Evolutionary conservation across 2,329 filamentous ascomycete species (phyloP).

Genomic region (Aspergillus japonicus): DNA sequence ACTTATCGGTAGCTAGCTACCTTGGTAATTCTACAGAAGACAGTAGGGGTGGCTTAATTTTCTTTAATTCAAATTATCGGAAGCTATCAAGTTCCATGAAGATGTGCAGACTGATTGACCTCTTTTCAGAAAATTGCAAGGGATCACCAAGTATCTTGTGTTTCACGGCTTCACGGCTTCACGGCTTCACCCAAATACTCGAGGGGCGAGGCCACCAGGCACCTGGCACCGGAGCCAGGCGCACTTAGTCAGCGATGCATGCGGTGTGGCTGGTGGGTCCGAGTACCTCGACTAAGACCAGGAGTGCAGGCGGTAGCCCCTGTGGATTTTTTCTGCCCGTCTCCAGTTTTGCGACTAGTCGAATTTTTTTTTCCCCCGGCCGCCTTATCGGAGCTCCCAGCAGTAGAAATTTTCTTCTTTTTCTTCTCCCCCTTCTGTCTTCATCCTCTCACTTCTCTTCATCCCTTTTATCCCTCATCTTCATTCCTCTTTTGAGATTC

Average conservation of each 20-base stretch:
- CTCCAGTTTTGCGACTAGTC: slow-evolving; percentile 21
- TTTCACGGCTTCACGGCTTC: no score
- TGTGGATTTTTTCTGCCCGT: slow-evolving; percentile 29
- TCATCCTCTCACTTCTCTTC: slow-evolving; percentile 10
- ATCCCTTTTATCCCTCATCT: slow-evolving; percentile 14
- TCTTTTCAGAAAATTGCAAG: no score
- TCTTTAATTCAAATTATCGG: no score
- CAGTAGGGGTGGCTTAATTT: no score
- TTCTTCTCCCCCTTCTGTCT: slow-evolving; percentile 17
- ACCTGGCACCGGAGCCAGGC: not conserved
- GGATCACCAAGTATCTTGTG: no score
- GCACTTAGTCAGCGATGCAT: not conserved
- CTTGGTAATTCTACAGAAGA: no score
- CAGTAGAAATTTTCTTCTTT: slow-evolving; percentile 24
- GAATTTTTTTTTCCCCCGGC: slow-evolving; percentile 24
- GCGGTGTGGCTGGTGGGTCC: not conserved
- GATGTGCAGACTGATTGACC: no score
- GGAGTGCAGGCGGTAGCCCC: slow-evolving; percentile 27
- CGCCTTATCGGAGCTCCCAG: slow-evolving; percentile 31
- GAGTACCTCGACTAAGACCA: slow-evolving; percentile 17
- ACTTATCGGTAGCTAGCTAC: not conserved
- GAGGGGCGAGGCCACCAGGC: not conserved
- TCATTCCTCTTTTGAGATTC: slow-evolving; percentile 12
- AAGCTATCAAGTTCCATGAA: no score
- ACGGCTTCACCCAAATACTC: not conserved